These are phyloP conservation scores for Talaromyces borbonicus DNA, from an alignment of 495 filamentous ascomycete species.

Conservation along the genomic window DNA sequence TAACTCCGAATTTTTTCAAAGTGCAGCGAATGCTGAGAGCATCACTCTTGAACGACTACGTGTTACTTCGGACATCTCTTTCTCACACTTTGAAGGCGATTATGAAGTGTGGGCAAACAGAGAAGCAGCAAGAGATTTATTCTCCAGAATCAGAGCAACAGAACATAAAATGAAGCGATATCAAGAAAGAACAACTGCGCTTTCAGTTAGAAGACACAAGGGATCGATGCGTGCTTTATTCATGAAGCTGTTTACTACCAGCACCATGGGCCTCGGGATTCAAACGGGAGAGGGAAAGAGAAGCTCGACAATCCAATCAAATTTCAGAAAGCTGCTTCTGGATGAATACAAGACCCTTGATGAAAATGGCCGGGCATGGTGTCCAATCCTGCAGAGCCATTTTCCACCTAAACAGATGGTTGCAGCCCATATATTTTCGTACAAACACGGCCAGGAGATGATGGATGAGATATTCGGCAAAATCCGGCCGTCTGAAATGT, in stretches of 20 bases:
- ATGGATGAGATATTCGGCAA: constrained; percentile 14
- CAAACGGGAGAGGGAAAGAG: constrained; percentile 5
- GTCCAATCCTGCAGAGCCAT: constrained; percentile 8
- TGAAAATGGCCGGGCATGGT: constrained; percentile 8
- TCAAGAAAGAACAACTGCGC: background rate
- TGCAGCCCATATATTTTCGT: constrained; percentile 10
- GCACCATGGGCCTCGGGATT: background rate
- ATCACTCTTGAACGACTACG: background rate
- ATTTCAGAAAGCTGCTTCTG: constrained; percentile 4
- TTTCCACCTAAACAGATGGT: background rate
- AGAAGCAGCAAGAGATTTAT: constrained; percentile 4
- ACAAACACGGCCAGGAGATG: constrained; percentile 6
- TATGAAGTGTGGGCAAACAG: background rate
- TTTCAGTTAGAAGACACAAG: background rate
- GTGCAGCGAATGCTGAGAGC: background rate
- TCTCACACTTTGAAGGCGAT: constrained; percentile 7
- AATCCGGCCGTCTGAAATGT: constrained; percentile 8
- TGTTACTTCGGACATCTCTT: constrained; percentile 8
- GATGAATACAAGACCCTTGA: constrained; percentile 8
- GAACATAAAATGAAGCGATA: constrained; percentile 1
- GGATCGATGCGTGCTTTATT: background rate
- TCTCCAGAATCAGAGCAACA: constrained; percentile 3
- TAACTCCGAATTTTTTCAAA: constrained; percentile 7
- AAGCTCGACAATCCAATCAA: background rate
- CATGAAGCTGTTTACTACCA: constrained; percentile 7